Evolutionary conservation across 495 filamentous ascomycete species (phyloP).

Genomic region (Tetracladium setigerum): DNA sequence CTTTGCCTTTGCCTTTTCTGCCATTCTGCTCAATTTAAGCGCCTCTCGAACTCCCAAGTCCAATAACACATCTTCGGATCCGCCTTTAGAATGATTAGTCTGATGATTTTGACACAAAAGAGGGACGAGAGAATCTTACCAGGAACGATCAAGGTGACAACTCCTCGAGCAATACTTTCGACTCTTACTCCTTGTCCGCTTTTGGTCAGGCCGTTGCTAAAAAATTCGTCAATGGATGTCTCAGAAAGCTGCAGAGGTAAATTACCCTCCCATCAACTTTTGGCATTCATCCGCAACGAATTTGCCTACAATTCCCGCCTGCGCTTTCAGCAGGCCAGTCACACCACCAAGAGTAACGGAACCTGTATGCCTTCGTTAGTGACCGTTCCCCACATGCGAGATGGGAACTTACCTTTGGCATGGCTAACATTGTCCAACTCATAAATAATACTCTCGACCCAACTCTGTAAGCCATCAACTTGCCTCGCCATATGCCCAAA

Average conservation of each 20-base stretch:
- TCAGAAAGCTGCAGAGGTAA: conserved; percentile 86
- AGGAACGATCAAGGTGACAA: conserved; percentile 89
- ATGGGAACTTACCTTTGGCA: conserved; percentile 75
- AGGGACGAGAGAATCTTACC: conserved; percentile 35
- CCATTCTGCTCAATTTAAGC: conserved; percentile 71
- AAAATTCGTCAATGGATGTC: conserved; percentile 86
- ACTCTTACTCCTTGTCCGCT: conserved; percentile 94
- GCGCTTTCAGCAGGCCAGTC: conserved; percentile 87
- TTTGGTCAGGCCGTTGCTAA: conserved; percentile 83
- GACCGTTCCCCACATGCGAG: too few species aligned
- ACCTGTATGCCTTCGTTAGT: background rate
- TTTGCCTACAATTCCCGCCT: conserved; percentile 32
- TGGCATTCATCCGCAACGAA: conserved; percentile 14
- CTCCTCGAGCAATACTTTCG: conserved; percentile 84
- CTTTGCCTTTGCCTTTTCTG: conserved; percentile 3
- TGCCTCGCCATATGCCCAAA: conserved; percentile 96
- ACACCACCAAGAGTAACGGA: conserved; percentile 69
- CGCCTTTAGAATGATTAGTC: conserved; percentile 23
- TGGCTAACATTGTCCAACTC: conserved; percentile 88
- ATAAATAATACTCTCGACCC: conserved; percentile 90
- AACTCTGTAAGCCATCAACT: conserved; percentile 90
- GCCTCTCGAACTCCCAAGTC: conserved; percentile 90
- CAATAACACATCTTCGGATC: conserved; percentile 94
- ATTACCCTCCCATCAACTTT: conserved; percentile 32
- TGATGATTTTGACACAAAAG: background rate